Percentiles rank a stretch among this genome's conserved stretches.
Evolutionary conservation across 1,139 yeast species (phyloP).

Genomic region (Kodamaea sp.): DNA sequence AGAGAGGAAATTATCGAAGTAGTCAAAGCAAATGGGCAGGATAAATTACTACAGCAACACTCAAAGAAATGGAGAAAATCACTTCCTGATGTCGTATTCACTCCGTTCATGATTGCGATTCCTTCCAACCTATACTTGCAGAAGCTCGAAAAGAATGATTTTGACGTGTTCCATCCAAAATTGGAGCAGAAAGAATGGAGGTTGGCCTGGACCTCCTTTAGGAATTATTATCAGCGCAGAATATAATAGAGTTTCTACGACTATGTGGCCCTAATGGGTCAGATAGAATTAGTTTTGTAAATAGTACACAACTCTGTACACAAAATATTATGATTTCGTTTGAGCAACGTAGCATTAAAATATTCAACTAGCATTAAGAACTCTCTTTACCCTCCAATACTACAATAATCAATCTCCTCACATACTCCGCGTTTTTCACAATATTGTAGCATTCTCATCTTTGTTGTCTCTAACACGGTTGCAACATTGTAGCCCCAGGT

Average conservation of each 20-base stretch:
- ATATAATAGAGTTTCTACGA: conserved; percentile 25
- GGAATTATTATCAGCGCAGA: conserved; percentile 46
- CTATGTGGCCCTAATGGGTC: background rate
- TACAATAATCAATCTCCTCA: too few species aligned
- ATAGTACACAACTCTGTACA: background rate
- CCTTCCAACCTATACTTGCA: conserved; percentile 67
- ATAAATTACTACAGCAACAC: conserved; percentile 32
- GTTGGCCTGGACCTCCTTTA: conserved; percentile 66
- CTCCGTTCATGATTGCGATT: conserved; percentile 67
- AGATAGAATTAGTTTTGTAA: too few species aligned
- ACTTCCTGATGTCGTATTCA: conserved; percentile 65
- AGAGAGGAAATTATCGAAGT: conserved; percentile 33
- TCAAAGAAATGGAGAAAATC: conserved; percentile 43
- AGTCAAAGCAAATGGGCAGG: conserved; percentile 25
- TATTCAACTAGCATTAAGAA: too few species aligned
- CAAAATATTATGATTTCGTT: too few species aligned
- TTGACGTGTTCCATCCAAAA: conserved; percentile 56
- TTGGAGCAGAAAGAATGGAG: conserved; percentile 67
- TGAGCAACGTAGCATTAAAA: too few species aligned
- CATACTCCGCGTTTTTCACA: too few species aligned
- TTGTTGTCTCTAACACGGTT: too few species aligned
- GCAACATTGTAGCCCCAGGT: too few species aligned
- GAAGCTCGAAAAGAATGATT: conserved; percentile 61
- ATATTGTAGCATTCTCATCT: too few species aligned
- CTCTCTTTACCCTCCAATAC: too few species aligned